Evolutionary conservation across 2,329 filamentous ascomycete genomes (phyloP).

Genomic region (Fusarium piperis): DNA sequence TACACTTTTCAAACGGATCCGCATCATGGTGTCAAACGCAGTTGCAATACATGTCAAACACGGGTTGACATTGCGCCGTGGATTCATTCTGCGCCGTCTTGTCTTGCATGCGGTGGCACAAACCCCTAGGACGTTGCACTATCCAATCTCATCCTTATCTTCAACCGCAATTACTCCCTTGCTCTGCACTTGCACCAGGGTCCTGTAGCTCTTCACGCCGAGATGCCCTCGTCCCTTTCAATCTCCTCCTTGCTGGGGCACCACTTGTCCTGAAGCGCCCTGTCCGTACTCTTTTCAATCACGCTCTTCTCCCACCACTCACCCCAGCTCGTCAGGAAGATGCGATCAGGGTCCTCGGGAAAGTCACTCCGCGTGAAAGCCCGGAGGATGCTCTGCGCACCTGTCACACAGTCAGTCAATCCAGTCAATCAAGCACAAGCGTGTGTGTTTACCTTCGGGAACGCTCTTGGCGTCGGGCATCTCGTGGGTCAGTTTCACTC

Average conservation of each 20-base stretch:
- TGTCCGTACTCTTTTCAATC: constrained; percentile 54
- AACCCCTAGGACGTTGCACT: not conserved
- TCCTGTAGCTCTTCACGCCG: not conserved
- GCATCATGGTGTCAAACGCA: not conserved
- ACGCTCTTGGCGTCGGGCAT: constrained; percentile 60
- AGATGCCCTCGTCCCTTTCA: constrained; percentile 53
- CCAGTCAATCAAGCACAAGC: not conserved
- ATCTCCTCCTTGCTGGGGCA: constrained; percentile 58
- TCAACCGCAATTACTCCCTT: not conserved
- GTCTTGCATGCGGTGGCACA: not conserved
- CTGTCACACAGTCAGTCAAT: constrained; percentile 42
- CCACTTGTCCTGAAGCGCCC: constrained; percentile 62
- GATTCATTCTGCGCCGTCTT: not conserved
- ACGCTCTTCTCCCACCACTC: constrained; percentile 63
- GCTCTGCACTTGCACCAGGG: not conserved
- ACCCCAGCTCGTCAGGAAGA: constrained; percentile 66
- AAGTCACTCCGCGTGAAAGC: constrained; percentile 58
- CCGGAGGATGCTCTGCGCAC: constrained; percentile 55
- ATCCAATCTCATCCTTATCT: not conserved
- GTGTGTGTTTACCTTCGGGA: constrained; percentile 51
- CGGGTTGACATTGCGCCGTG: not conserved
- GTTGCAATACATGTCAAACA: not conserved
- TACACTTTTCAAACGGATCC: not conserved
- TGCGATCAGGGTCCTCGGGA: constrained; percentile 60
- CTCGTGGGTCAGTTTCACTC: constrained; percentile 41